Evolutionary conservation across 768 basidiomycete species (phyloP), one percentile per base, ranked within the genome.

Genomic region (Boletus tomentosulus): DNA sequence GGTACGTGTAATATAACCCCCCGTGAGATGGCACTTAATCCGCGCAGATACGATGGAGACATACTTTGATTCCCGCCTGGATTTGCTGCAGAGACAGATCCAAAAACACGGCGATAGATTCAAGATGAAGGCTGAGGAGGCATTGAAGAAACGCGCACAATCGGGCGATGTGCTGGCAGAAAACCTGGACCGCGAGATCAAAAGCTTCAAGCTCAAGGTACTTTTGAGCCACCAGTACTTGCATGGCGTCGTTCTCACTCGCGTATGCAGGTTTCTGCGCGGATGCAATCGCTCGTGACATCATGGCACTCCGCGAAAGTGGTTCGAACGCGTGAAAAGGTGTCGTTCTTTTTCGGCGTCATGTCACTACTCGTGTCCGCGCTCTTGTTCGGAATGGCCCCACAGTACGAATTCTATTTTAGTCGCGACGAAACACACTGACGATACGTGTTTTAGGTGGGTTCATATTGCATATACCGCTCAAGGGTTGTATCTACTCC

Each of bases 261-360:
- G 35, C 37, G 24, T 19, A 41, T 48, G 30, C 61, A 95, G 94
- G 79, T 96, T 35, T 86, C 89, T 0, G 76, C 77, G 48, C 88
- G 93, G 43, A 85, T 97, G 75, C 82, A 86, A 24, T 77, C 78
- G 2, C 73, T 99, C n/a, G 72, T 85, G 31, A 75, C 81, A 11
- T 86, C 91, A 31, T 99, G 97, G 97, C 89, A 96, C 62, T 94
- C 93, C 13, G 87, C 93, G 3, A 90, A 92, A 69, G 87, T 89
- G 16, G 83, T 92, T 41, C 80, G 87, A 19, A 88, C 89, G 30
- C 81, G 87, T 47, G 88, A 91, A 60, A 90, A 92, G 68, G 74
- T 92, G 34, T 89, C 92, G 0, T 99, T 98, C 76, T 90, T 98
- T 73, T 82, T 91, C 63, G 90, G 94, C 28, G 97, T 99, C 42